These are phyloP conservation scores for Wickerhamiella hasegawae DNA, from an alignment of 805 yeast genomes.

Conservation along the genomic window DNA sequence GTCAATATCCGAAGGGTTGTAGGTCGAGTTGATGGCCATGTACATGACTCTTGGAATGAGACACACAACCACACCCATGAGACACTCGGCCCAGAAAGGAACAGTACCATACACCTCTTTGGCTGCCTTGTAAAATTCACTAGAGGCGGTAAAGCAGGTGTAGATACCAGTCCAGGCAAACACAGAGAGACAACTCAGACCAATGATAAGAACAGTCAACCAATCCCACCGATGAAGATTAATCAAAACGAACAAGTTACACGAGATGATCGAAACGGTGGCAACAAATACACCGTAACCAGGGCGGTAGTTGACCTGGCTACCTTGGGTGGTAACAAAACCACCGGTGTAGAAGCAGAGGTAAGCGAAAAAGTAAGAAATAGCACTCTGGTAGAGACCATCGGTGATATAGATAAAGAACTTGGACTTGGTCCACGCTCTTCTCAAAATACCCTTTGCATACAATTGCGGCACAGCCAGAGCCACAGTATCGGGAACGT, in stretches of 20 bases:
- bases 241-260: slow-evolving; percentile 48
- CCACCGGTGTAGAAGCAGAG: slow-evolving; percentile 32
- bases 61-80: slow-evolving; percentile 38
- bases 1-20: slow-evolving; percentile 51
- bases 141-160: slow-evolving; percentile 36
- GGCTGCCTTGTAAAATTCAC: slow-evolving; percentile 51
- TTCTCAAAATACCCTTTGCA: slow-evolving; percentile 46
- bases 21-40: slow-evolving; percentile 35
- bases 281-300: slow-evolving; percentile 54
- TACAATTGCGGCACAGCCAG: slow-evolving; percentile 57
- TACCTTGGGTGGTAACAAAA: slow-evolving; percentile 31
- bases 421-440: slow-evolving; percentile 43
- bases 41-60: slow-evolving; percentile 44
- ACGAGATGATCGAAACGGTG: slow-evolving; percentile 43
- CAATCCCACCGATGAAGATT: slow-evolving; percentile 72
- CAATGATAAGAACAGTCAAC: slow-evolving; percentile 36
- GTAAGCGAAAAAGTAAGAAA: slow-evolving; percentile 56
- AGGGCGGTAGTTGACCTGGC: slow-evolving; percentile 46
- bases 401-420: slow-evolving; percentile 50
- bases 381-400: slow-evolving; percentile 55
- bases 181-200: slow-evolving; percentile 40
- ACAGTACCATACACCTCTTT: slow-evolving; percentile 43
- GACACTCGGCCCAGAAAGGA: slow-evolving; percentile 47
- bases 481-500: slow-evolving; percentile 48
- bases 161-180: slow-evolving; percentile 74